Conservation (phyloP, 495 filamentous ascomycete species). For the Penicillium mononematosum region DNA sequence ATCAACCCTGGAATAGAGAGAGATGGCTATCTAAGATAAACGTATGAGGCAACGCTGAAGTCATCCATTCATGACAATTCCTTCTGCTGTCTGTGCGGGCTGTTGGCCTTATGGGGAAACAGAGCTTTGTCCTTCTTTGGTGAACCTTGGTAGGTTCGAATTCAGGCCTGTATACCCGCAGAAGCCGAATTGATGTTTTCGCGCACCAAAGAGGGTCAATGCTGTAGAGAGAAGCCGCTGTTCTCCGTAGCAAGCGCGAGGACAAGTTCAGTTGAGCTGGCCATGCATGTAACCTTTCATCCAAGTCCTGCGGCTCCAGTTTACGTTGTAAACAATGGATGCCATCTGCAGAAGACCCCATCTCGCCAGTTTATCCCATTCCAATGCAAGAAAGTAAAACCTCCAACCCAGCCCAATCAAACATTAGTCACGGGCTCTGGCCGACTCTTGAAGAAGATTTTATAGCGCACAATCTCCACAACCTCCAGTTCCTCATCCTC, state of each 20-base stretch:
- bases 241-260: neutral
- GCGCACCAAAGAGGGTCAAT: neutral
- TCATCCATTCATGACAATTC: slow-evolving; percentile 7
- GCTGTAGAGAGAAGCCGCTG: neutral
- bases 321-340: neutral
- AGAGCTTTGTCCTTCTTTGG: slow-evolving; percentile 3
- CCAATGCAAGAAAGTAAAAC: neutral
- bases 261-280: neutral
- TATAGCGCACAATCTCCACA: slow-evolving; percentile 84
- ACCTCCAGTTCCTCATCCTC: slow-evolving; percentile 60
- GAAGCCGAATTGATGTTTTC: neutral
- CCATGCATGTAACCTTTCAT: neutral
- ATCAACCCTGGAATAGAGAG: neutral
- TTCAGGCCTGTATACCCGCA: slow-evolving; percentile 2
- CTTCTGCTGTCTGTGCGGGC: neutral
- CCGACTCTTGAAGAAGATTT: slow-evolving; percentile 79
- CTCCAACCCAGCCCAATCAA: slow-evolving; percentile 17
- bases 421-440: slow-evolving; percentile 76
- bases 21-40: slow-evolving; percentile 6
- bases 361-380: neutral
- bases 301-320: neutral
- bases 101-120: neutral
- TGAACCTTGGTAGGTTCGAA: slow-evolving; percentile 3
- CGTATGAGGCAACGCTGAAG: slow-evolving; percentile 13
- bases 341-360: neutral